These are phyloP conservation scores for Heterobasidion occidentale DNA, from an alignment of 1,284 basidiomycete species.

Conservation along the genomic window DNA sequence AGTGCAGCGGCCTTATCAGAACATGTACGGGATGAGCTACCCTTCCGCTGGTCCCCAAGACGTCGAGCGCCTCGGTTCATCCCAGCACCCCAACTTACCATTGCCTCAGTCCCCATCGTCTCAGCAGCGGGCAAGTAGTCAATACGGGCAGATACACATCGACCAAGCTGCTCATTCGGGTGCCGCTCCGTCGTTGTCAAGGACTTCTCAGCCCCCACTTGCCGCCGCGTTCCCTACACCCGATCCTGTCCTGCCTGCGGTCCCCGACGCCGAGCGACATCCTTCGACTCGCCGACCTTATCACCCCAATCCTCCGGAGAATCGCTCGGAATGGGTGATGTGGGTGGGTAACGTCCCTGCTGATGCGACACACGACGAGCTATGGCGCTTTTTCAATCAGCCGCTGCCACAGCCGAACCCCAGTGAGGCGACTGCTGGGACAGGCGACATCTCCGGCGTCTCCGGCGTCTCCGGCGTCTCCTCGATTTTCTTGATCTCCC, in stretches of 20 bases:
- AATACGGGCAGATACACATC: neutral
- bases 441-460: conserved; percentile 20
- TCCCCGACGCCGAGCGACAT: conserved; percentile 4
- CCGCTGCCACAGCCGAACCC: conserved; percentile 12
- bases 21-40: conserved; percentile 30
- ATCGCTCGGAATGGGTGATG: conserved; percentile 91
- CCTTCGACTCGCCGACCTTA: conserved; percentile 24
- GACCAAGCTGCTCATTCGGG: neutral
- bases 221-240: neutral
- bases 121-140: neutral
- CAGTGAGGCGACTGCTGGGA: conserved; percentile 1
- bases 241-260: conserved; percentile 2
- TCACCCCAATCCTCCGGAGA: conserved; percentile 60
- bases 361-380: conserved; percentile 82
- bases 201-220: neutral
- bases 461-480: conserved; percentile 57
- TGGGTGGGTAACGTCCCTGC: conserved; percentile 89
- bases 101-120: neutral
- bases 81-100: neutral
- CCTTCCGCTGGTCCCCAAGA: neutral
- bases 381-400: conserved; percentile 80
- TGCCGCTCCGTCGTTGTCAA: neutral
- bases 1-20: conserved; percentile 27
- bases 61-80: conserved; percentile 7
- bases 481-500: conserved; percentile 88